Evolutionary conservation across 177 flowering plant species (phyloP).

Genomic region (Vitis hybrid): DNA sequence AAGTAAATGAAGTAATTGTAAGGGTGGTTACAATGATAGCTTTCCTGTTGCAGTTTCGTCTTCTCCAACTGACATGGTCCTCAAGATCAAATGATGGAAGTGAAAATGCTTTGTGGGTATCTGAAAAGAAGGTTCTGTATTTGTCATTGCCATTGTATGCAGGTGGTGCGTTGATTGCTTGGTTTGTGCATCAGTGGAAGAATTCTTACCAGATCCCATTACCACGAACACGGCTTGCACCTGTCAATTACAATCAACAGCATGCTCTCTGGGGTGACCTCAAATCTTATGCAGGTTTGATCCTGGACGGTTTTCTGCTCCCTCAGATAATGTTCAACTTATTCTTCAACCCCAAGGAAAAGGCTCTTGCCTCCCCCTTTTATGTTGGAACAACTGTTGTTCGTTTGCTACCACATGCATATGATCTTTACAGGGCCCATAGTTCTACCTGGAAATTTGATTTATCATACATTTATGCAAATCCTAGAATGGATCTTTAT

Average conservation of each 20-base stretch:
- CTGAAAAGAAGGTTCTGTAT: conserved; percentile 54
- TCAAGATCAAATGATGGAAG: conserved; percentile 39
- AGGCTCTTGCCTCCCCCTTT: conserved; percentile 48
- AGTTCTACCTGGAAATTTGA: conserved; percentile 22
- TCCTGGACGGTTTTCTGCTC: conserved; percentile 75
- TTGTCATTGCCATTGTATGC: conserved; percentile 46
- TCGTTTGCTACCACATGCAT: conserved; percentile 70
- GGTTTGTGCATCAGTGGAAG: conserved; percentile 31
- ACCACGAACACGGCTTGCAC: background rate
- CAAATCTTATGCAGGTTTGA: conserved; percentile 69
- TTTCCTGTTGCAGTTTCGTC: conserved; percentile 61
- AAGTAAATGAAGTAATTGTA: conserved; percentile 69
- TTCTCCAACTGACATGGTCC: conserved; percentile 74
- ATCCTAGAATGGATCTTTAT: conserved; percentile 55
- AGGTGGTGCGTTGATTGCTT: conserved; percentile 57
- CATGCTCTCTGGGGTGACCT: conserved; percentile 49
- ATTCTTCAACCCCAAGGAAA: conserved; percentile 43
- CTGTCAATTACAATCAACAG: conserved; percentile 9
- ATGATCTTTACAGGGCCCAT: conserved; percentile 70
- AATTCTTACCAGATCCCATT: conserved; percentile 9
- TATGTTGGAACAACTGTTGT: conserved; percentile 70
- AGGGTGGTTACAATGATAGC: conserved; percentile 76
- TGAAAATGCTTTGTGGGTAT: conserved; percentile 37
- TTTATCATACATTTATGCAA: conserved; percentile 53
- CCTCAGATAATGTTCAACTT: conserved; percentile 80